Conservation (phyloP, 129 eudicot genomes). For the sunflower (Helianthus annuus) region HanXRQr2.0-SUNRISE NC_035442.2:152336493-152336992, state of each 20-base stretch:
- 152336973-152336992: neutral
- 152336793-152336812: constrained; percentile 15
- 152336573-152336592: neutral
- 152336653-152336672: neutral
- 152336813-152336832: neutral
- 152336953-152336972: neutral
- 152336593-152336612: constrained; percentile 15
- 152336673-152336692: neutral
- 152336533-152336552: too few relatives aligned
- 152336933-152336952: too few relatives aligned
- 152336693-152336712: constrained; percentile 21
- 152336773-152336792: neutral
- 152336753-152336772: neutral
- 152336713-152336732: constrained; percentile 16
- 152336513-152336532: too few relatives aligned
- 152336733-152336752: neutral
- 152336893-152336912: too few relatives aligned
- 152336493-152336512: too few relatives aligned
- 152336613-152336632: constrained; percentile 16
- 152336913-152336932: too few relatives aligned
- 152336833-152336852: constrained; percentile 5
- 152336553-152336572: neutral
- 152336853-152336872: neutral
- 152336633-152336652: constrained; percentile 18
- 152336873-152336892: neutral